These are phyloP conservation scores for Phytophthora cactorum DNA, from an alignment of 352 stramenopile species.

Conservation along the genomic window DNA sequence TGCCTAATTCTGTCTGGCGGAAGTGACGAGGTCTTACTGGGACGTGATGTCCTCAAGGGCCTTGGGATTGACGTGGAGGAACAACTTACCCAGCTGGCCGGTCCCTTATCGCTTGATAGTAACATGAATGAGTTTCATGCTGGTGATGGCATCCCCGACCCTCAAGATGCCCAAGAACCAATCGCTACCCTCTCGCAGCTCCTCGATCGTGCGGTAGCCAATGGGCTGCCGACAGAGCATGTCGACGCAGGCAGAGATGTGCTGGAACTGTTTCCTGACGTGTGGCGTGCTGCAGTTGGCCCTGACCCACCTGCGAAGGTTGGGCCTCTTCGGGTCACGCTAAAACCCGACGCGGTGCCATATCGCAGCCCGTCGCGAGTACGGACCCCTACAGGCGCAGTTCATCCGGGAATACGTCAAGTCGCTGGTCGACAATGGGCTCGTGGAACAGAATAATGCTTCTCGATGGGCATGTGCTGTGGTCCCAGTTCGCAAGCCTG, in stretches of 20 bases:
- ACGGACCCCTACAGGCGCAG: constrained; percentile 1
- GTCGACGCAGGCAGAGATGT: background rate
- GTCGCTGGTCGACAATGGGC: background rate
- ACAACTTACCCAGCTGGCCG: too few relatives aligned
- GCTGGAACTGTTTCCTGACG: background rate
- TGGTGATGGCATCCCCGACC: too few relatives aligned
- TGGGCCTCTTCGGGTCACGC: background rate
- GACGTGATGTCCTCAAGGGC: too few relatives aligned
- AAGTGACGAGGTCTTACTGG: too few relatives aligned
- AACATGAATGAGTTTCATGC: too few relatives aligned
- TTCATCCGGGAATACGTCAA: constrained; percentile 19
- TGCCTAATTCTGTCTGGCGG: too few relatives aligned
- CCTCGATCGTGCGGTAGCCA: background rate
- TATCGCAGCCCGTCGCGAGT: constrained; percentile 1
- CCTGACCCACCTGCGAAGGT: background rate
- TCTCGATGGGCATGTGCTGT: constrained; percentile 7
- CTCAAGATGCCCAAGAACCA: too few relatives aligned
- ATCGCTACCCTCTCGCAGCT: too few relatives aligned
- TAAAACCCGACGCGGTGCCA: background rate
- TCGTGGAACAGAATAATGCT: constrained; percentile 7
- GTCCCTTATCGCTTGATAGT: too few relatives aligned
- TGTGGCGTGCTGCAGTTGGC: background rate
- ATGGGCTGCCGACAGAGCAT: background rate
- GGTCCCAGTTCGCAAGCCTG: constrained; percentile 4
- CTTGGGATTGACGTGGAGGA: too few relatives aligned